Conservation (phyloP, 2,329 filamentous ascomycete species). For the Fusarium sulawesiense region DNA sequence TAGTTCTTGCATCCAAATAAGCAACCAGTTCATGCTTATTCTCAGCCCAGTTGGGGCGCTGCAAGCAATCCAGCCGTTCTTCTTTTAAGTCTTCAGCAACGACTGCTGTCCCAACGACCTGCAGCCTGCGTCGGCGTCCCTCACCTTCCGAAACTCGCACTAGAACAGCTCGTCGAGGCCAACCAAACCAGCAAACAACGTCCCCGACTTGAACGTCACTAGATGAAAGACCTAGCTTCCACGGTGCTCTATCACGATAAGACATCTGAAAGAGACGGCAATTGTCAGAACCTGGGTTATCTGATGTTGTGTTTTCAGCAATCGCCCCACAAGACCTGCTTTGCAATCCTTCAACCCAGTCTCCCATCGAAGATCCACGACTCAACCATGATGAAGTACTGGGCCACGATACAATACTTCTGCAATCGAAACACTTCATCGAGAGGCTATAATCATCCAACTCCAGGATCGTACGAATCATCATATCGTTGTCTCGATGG, state of each 20-base stretch:
- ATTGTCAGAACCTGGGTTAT: no score
- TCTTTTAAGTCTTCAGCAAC: background rate
- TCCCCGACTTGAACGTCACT: background rate
- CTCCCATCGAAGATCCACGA: no score
- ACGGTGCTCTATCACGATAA: accelerated
- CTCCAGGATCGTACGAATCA: background rate
- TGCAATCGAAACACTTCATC: background rate
- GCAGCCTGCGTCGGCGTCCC: background rate
- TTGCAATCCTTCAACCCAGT: background rate
- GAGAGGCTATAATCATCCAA: background rate
- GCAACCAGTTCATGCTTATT: accelerated
- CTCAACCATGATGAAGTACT: no score
- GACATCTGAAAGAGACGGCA: background rate
- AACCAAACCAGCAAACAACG: background rate
- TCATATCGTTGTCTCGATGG: background rate
- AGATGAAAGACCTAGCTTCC: background rate
- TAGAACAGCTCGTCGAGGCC: background rate
- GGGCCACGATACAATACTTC: no score
- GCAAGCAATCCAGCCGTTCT: accelerated
- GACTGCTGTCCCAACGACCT: background rate
- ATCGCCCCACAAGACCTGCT: no score
- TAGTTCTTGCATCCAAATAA: background rate
- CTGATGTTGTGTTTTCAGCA: no score
- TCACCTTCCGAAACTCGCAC: background rate
- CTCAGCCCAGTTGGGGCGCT: accelerated